Base-by-base conservation (phyloP, 495 filamentous ascomycete genomes). In the Xylaria acuta region DNA sequence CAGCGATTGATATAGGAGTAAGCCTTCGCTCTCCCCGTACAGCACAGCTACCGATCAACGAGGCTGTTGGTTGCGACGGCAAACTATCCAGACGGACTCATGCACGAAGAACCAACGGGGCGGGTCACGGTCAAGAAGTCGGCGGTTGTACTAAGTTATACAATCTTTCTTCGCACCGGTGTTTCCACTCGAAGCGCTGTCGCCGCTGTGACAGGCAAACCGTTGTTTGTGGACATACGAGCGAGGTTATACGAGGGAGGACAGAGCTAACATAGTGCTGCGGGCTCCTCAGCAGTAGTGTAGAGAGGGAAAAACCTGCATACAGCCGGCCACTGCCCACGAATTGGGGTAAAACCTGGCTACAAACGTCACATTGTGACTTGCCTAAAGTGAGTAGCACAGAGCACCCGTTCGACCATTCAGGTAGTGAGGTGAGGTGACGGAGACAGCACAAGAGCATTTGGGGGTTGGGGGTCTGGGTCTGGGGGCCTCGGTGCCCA, bases 331-430 rank as follows among this genome's bases (percentile, higher is more conserved):
- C 30, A n/a, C 49, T 1, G 16, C 64, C 47, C 12, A 41, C 64
- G 49, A 54, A 41, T 67, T 51, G 64, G 64, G 45, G 45, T 40
- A 38, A n/a, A 20, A 32, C 20, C 38, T 30, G 62, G 9, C 40
- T 7, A 20, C n/a, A 3, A 54, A 54, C 47, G 30, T 40, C 47
- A 40, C 64, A 69, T 69, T 59, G 53, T 60, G 53, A 69, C 67
- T 69, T 69, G 67, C 67, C 67, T 59, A 69, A 69, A 69, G 54
- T 22, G 67, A 45, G 49, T 60, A 60, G 51, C 34, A 69, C 67
- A 30, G 67, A 53, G 22, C 53, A 59, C 54, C 27, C 11, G 38
- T 54, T 67, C 11, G 64, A 67, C 47, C 64, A 54, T 40, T 34
- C 45, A 67, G 22, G 30, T 20, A 47, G 51, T 34, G 22, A 20